Base-by-base conservation (phyloP, 1,284 basidiomycete genomes). In the Mycena citricolor region DNA sequence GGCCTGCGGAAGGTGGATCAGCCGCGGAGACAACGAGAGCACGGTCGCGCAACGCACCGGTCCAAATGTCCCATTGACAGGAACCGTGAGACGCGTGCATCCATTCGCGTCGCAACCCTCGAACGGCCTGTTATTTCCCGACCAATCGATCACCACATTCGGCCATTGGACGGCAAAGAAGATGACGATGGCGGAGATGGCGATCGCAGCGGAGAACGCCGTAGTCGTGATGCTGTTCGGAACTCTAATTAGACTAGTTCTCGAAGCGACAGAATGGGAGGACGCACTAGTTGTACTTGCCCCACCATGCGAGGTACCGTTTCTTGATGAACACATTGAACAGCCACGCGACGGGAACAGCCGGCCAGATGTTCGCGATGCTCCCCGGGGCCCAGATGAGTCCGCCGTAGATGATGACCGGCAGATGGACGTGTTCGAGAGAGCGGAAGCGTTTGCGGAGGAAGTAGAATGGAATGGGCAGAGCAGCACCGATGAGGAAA, bases 361-460 rank as follows among this genome's bases (percentile, higher is more conserved):
- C 57, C 4, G 59, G 59, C 59, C 58, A 61, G 17, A 55, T 44
- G 35, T 58, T 52, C 25, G 50, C 33, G 39, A 58, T 34, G 31
- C 45, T 54, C 74, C 77, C 63, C 74, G 66, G 20, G 70, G 76
- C 3, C 65, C 70, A 30, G 67, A 71, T 2, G 67, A 74, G 8
- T 70, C 77, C 56, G 25, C 65, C 65, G 19, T 52, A 42, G 26
- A 66, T 54, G 31, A 64, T 37, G 5, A 66, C 63, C 0, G 65
- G 65, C 8, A 65, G 39, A 47, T 66, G 65, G 20, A 63, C 36
- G 42, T 59, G 61, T 32, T 59, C 49, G 42, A 61, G 51, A 34
- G 56, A 55, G 22, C 59, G 60, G 38, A 60, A 64, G 14, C 30
- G 39, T 39, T 59, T 54, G 29, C 66, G 62, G 8, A 65, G 44